Evolutionary conservation across 495 filamentous ascomycete species (phyloP).

Genomic region (Bombardia bombarda): DNA sequence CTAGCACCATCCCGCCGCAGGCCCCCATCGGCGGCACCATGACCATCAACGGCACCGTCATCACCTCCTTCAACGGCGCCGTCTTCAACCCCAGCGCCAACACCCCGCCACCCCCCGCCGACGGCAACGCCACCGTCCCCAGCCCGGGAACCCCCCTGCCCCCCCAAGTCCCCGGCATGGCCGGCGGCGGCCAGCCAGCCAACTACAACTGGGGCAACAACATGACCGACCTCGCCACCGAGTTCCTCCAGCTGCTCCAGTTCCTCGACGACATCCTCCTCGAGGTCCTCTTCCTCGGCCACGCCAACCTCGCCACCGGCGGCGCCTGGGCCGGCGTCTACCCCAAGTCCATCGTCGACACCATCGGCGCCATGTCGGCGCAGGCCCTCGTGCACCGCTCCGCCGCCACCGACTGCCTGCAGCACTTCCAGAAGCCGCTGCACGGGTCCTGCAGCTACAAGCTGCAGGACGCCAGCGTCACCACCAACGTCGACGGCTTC

Average conservation of each 20-base stretch:
- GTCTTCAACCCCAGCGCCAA: constrained; percentile 9
- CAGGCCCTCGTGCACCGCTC: constrained; percentile 28
- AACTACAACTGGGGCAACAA: constrained; percentile 26
- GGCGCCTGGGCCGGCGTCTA: constrained; percentile 27
- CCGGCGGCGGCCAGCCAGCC: constrained; percentile 27
- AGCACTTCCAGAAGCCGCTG: constrained; percentile 24
- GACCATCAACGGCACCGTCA: constrained; percentile 25
- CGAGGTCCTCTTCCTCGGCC: constrained; percentile 23
- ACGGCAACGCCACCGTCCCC: constrained; percentile 13
- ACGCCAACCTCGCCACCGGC: constrained; percentile 15
- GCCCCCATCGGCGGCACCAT: constrained; percentile 29
- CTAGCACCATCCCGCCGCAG: constrained; percentile 28
- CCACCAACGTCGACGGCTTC: constrained; percentile 20
- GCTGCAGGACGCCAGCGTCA: constrained; percentile 9
- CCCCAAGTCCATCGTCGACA: constrained; percentile 25
- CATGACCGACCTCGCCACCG: constrained; percentile 19
- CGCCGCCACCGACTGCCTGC: constrained; percentile 26
- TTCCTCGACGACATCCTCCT: constrained; percentile 29
- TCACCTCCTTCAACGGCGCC: constrained; percentile 18
- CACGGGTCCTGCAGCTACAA: constrained; percentile 21
- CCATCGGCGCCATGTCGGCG: constrained; percentile 26
- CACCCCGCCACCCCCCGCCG: constrained; percentile 8
- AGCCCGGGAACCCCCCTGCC: constrained; percentile 14
- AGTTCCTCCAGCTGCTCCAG: constrained; percentile 18
- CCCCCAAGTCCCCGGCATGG: constrained; percentile 22